Conservation (phyloP, 768 basidiomycete species). For the Pleurotus platypus region DNA sequence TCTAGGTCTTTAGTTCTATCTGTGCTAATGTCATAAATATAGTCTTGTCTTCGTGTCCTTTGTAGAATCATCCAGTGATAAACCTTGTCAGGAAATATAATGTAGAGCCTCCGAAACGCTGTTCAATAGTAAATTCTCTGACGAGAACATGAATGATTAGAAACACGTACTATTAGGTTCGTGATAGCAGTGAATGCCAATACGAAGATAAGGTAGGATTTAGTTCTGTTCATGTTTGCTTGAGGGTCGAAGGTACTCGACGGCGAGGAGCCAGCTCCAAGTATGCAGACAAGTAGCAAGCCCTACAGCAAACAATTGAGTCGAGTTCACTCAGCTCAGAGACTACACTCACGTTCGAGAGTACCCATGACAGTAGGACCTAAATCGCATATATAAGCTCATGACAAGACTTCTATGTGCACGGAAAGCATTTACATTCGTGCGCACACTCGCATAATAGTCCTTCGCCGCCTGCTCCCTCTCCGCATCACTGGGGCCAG, state of each 20-base stretch:
- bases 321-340: neutral
- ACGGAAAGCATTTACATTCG: slow-evolving; percentile 48
- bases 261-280: slow-evolving; percentile 49
- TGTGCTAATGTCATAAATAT: neutral
- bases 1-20: neutral
- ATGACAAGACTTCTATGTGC: neutral
- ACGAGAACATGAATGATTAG: neutral
- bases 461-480: slow-evolving; percentile 75
- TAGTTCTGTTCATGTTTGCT: slow-evolving; percentile 51
- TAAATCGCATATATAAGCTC: slow-evolving; percentile 15
- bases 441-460: slow-evolving; percentile 85
- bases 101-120: slow-evolving; percentile 28
- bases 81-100: slow-evolving; percentile 25
- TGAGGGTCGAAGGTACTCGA: slow-evolving; percentile 56
- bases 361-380: slow-evolving; percentile 76
- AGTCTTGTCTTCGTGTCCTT: slow-evolving; percentile 6
- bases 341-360: slow-evolving; percentile 64
- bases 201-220: slow-evolving; percentile 77
- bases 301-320: slow-evolving; percentile 5
- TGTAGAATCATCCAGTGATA: slow-evolving; percentile 19
- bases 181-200: slow-evolving; percentile 79
- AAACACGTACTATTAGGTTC: slow-evolving; percentile 48
- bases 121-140: slow-evolving; percentile 1
- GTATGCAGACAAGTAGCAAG: slow-evolving; percentile 63
- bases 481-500: slow-evolving; percentile 45